Evolutionary conservation across 2,329 filamentous ascomycete genomes (phyloP), one percentile per base, ranked within the genome.

Genomic region (Fusarium goolgardi): DNA sequence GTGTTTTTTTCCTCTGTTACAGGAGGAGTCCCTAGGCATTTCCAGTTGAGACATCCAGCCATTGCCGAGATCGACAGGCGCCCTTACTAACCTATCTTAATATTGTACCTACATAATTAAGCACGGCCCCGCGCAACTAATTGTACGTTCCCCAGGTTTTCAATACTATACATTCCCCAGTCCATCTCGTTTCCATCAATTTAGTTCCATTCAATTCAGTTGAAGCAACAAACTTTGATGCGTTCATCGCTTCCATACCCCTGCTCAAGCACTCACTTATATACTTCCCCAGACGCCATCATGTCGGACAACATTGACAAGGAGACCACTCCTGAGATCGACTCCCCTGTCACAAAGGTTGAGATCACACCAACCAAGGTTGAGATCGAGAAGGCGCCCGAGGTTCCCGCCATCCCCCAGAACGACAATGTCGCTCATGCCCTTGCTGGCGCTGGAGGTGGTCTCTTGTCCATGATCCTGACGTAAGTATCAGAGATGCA

Each of bases 351-450:
- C 18, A 69, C 63, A 55, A 69, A 69, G 46, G 66, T 69, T 34
- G 66, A 69, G 62, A 70, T 69, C 31, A 63, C 62, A 29, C 56
- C 65, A 40, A 62, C 35, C 31, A 69, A 41, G 45, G 46, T 70
- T 20, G 65, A 63, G 21, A 44, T 69, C 18, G 46, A 53, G 32
- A 78, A 90, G 72, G 83, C 89, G 45, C 86, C 88, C n/a, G 46
- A 64, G n/a, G 37, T 37, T 37, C 60, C 62, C n/a, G 46, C 60
- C 46, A 82, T 91, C 45, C 93, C 94, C 66, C 93, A 96, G 76
- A 96, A 94, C 78, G 95, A 98, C 85, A 97, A 97, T 84, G 93
- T 98, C 77, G 94, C 95, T 59, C 95, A 98, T 82, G 95, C 95
- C 64, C 88, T 98, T 61, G 93, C 94, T 58, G 95, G 95, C 71